Percentiles rank a stretch among this genome's conserved stretches.
Evolutionary conservation across 2,329 filamentous ascomycete genomes (phyloP).

Genomic region (Pseudogymnoascus pannorum): DNA sequence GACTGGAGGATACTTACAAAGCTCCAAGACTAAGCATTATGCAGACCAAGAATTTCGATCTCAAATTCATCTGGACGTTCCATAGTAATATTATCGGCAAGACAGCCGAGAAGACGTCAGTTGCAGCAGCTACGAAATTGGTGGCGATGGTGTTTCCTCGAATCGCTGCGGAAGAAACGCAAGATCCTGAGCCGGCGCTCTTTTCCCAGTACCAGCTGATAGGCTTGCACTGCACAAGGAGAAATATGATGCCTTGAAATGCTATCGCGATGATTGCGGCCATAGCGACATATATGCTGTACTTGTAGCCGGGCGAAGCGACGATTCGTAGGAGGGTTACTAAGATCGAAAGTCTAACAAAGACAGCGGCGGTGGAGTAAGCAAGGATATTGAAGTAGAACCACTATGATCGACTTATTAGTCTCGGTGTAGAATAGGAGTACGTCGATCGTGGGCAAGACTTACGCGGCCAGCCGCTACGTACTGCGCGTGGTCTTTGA

Average conservation of each 20-base stretch:
- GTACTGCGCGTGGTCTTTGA: too few species aligned
- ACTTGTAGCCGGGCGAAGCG: too few species aligned
- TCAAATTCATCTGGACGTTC: slow-evolving; percentile 33
- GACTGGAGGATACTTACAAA: slow-evolving; percentile 14
- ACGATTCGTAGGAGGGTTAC: too few species aligned
- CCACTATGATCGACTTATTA: too few species aligned
- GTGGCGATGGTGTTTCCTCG: slow-evolving; percentile 29
- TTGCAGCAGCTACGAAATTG: slow-evolving; percentile 37
- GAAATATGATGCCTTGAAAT: slow-evolving; percentile 9
- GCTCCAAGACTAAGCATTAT: slow-evolving; percentile 17
- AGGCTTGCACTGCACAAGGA: slow-evolving; percentile 38
- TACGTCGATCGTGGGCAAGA: too few species aligned
- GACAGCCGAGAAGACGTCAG: slow-evolving; percentile 40
- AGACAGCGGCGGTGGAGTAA: too few species aligned
- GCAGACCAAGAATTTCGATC: slow-evolving; percentile 32
- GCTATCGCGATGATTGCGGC: slow-evolving; percentile 12
- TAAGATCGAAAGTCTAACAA: too few species aligned
- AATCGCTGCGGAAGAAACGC: slow-evolving; percentile 35
- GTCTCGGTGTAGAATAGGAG: too few species aligned
- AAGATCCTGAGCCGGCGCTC: slow-evolving; percentile 30
- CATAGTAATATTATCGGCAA: slow-evolving; percentile 37
- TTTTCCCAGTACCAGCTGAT: slow-evolving; percentile 37
- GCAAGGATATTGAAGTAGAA: slow-evolving; percentile 26
- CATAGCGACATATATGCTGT: slow-evolving; percentile 13
- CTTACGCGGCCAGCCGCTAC: too few species aligned